These are phyloP conservation scores for Monilinia laxa DNA, from an alignment of 2,329 filamentous ascomycete genomes.

Conservation along the genomic window DNA sequence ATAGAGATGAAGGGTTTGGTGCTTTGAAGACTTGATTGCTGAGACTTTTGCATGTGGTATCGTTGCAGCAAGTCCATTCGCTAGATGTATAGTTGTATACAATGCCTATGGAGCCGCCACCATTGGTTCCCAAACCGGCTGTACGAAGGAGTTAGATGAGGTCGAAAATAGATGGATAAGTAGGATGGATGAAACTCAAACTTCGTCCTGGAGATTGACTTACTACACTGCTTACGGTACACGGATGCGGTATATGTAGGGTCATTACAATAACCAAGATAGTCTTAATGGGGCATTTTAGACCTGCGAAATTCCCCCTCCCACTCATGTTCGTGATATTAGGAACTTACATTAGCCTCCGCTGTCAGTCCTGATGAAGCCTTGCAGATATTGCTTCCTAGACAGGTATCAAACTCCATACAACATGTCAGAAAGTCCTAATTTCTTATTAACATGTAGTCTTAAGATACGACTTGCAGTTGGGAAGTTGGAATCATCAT, in stretches of 20 bases:
- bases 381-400: conserved; percentile 16
- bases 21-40: conserved; percentile 5
- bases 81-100: background rate
- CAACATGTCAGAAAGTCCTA: conserved; percentile 6
- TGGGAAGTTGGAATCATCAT: background rate
- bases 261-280: conserved; percentile 16
- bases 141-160: background rate
- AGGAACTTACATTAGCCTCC: conserved; percentile 1
- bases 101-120: background rate
- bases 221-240: conserved; percentile 1
- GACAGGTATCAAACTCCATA: conserved; percentile 10
- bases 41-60: conserved; percentile 6
- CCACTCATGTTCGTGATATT: background rate
- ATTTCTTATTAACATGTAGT: background rate
- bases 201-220: background rate
- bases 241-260: conserved; percentile 13
- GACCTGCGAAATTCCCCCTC: background rate
- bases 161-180: background rate
- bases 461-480: background rate
- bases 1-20: conserved; percentile 3
- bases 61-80: conserved; percentile 7
- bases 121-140: conserved; percentile 2
- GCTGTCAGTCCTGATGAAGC: background rate
- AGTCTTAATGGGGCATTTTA: background rate
- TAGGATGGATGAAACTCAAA: background rate